A percentile compares a stretch with the other conserved stretches of the same genome.
Conservation (phyloP, 352 stramenopile genomes). For the Pythium guiyangense region DNA sequence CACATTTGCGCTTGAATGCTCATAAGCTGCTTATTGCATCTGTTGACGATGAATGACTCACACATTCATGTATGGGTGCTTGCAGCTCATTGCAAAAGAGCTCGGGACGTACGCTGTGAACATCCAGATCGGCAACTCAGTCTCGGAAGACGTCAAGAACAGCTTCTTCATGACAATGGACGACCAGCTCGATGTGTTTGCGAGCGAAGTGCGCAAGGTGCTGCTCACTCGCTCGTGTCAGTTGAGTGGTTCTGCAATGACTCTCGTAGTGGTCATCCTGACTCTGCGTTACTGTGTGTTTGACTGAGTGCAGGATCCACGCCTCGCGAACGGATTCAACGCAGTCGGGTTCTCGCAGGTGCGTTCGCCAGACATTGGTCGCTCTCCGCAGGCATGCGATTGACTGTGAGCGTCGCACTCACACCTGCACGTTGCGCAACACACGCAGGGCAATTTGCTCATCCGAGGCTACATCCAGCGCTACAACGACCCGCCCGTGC, state of each 20-base stretch:
- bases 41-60: too few species aligned
- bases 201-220: conserved; percentile 67
- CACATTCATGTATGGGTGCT: too few species aligned
- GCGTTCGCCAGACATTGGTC: too few species aligned
- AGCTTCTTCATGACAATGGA: conserved; percentile 94
- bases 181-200: conserved; percentile 88
- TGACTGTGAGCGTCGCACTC: too few species aligned
- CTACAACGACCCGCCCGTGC: conserved; percentile 90
- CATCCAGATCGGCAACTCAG: conserved; percentile 84
- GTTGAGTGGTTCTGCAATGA: neutral
- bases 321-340: conserved; percentile 89
- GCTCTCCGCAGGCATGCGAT: too few species aligned
- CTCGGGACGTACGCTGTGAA: conserved; percentile 85
- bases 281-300: neutral
- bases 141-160: conserved; percentile 88
- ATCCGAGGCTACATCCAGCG: conserved; percentile 93
- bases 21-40: too few species aligned
- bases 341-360: conserved; percentile 91
- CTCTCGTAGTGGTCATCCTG: neutral
- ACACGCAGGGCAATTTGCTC: conserved; percentile 80
- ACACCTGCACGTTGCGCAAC: neutral
- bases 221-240: neutral
- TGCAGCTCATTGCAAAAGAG: conserved; percentile 61
- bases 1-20: neutral
- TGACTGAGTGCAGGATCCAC: conserved; percentile 43